These are phyloP conservation scores for Yamadazyma ubonensis DNA, from an alignment of 805 yeast genomes.

Conservation along the genomic window DNA sequence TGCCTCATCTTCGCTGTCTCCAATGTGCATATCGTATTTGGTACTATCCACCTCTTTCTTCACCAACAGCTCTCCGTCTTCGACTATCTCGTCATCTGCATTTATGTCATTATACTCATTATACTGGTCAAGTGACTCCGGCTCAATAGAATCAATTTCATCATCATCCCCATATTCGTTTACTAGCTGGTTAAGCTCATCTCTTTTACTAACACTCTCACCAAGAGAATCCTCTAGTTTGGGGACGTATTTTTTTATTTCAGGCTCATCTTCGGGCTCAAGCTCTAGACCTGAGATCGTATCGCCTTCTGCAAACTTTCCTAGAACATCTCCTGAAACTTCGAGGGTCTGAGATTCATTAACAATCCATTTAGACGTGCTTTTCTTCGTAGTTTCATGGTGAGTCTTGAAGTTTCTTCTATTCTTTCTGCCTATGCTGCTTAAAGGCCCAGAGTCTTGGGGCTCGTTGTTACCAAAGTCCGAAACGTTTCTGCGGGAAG, in stretches of 20 bases:
- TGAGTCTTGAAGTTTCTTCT: constrained; percentile 4
- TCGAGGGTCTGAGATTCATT: background rate
- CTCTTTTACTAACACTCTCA: constrained; percentile 6
- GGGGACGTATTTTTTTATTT: constrained; percentile 14
- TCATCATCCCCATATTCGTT: constrained; percentile 13
- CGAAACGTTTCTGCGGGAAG: background rate
- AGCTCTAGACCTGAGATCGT: constrained; percentile 10
- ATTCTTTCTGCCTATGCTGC: background rate
- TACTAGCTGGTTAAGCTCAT: constrained; percentile 8
- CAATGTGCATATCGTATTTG: constrained; percentile 16
- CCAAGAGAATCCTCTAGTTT: constrained; percentile 8
- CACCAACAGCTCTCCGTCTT: constrained; percentile 10
- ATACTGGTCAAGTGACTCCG: too few relatives aligned
- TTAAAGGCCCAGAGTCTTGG: background rate
- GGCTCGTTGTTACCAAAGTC: background rate
- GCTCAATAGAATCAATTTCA: too few relatives aligned
- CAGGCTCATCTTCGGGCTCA: constrained; percentile 3
- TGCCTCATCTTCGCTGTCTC: constrained; percentile 11
- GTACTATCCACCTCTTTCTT: too few relatives aligned
- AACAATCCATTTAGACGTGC: constrained; percentile 4
- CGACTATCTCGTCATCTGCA: constrained; percentile 8
- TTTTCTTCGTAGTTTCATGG: background rate
- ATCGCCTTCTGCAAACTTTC: constrained; percentile 7
- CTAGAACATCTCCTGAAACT: background rate
- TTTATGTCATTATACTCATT: too few relatives aligned